A percentile compares a stretch with the other conserved stretches of the same genome.
These are phyloP conservation scores for Quercus phellos DNA, from an alignment of 331 rosid species.

Conservation along the genomic window DNA sequence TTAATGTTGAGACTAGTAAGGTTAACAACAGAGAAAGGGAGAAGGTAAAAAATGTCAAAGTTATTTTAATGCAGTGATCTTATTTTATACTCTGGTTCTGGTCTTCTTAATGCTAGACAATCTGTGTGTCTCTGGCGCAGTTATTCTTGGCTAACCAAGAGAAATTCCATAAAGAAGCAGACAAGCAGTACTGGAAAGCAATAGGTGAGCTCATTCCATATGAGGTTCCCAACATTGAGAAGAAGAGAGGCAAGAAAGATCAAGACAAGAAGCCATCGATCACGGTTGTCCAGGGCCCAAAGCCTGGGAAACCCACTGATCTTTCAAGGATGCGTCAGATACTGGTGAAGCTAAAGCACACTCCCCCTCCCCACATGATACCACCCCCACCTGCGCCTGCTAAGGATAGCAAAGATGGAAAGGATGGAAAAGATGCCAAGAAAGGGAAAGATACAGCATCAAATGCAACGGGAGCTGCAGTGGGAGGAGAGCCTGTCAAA, in stretches of 20 bases:
- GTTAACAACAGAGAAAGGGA: slow-evolving; percentile 89
- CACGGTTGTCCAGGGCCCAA: slow-evolving; percentile 86
- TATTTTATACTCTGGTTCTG: background rate
- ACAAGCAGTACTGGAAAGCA: slow-evolving; percentile 92
- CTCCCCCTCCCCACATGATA: slow-evolving; percentile 97
- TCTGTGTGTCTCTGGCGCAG: slow-evolving; percentile 39
- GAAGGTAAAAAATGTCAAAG: slow-evolving; percentile 51
- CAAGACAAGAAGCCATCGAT: slow-evolving; percentile 91
- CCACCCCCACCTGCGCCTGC: slow-evolving; percentile 89
- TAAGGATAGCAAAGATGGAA: slow-evolving; percentile 67
- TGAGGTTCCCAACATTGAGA: slow-evolving; percentile 92
- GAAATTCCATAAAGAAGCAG: slow-evolving; percentile 95
- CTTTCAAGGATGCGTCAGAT: slow-evolving; percentile 88
- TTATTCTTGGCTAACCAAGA: slow-evolving; percentile 71
- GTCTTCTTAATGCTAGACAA: background rate
- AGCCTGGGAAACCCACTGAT: slow-evolving; percentile 98
- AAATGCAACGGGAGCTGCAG: slow-evolving; percentile 44
- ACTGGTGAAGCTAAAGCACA: slow-evolving; percentile 85
- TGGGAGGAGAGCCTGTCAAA: slow-evolving; percentile 51
- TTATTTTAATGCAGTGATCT: slow-evolving; percentile 3
- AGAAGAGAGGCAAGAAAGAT: slow-evolving; percentile 92
- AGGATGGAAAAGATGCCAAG: slow-evolving; percentile 31
- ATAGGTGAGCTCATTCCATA: slow-evolving; percentile 93
- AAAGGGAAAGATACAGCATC: slow-evolving; percentile 42
- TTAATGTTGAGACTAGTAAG: slow-evolving; percentile 78